phyloP scores from a whole-genome alignment of 2,329 filamentous ascomycete species.

The Microascus cirrosus region DNA sequence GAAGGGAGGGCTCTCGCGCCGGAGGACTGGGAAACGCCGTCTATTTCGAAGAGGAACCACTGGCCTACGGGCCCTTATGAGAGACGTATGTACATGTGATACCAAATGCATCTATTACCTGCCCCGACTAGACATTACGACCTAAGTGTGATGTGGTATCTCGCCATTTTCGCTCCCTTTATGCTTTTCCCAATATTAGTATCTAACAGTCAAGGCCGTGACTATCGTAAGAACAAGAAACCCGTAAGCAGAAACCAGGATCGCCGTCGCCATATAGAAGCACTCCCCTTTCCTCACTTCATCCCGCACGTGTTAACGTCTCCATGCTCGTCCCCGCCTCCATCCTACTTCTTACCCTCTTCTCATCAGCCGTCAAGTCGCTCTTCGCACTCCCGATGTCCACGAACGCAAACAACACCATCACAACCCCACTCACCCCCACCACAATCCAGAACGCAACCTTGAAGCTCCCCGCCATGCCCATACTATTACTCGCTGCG shows the following conservation, averaged over 20 bases:
- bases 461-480: constrained; percentile 41
- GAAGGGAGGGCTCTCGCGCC: too few species aligned
- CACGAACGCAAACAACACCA: constrained; percentile 25
- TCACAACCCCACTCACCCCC: constrained; percentile 32
- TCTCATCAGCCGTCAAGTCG: constrained; percentile 15
- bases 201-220: not conserved
- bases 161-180: too few species aligned
- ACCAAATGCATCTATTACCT: too few species aligned
- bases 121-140: too few species aligned
- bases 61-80: too few species aligned
- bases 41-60: too few species aligned
- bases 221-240: not conserved
- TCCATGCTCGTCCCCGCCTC: not conserved
- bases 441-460: constrained; percentile 50
- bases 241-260: not conserved
- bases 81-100: too few species aligned
- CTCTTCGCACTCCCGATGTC: constrained; percentile 9
- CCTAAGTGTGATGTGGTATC: too few species aligned
- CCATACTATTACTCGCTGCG: constrained; percentile 26
- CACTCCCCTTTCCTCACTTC: not conserved
- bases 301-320: not conserved
- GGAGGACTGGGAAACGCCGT: too few species aligned
- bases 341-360: constrained; percentile 12
- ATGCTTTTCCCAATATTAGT: not conserved
- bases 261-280: not conserved